A percentile compares a stretch with the other conserved stretches of the same genome.
These are phyloP conservation scores for Lasiodiplodia sp. DNA, from an alignment of 2,329 filamentous ascomycete species.

Conservation along the genomic window DNA sequence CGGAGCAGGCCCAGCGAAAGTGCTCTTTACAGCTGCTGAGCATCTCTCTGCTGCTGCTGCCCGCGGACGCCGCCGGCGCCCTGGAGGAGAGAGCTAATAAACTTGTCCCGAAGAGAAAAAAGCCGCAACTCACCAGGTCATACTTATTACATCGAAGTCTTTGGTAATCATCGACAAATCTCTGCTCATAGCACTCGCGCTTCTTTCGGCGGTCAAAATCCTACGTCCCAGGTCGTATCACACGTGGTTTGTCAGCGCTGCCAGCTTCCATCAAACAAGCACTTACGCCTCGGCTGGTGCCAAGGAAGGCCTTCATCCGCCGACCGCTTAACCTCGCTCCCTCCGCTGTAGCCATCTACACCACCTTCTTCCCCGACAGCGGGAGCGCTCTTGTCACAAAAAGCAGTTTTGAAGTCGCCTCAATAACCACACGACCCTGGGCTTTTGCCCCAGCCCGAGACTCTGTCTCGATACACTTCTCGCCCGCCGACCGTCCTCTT, in stretches of 20 bases:
- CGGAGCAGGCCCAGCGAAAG: background rate
- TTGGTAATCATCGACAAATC: conserved; percentile 12
- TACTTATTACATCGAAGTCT: background rate
- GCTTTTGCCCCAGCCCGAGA: conserved; percentile 49
- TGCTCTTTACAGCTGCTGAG: background rate
- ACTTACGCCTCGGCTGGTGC: conserved; percentile 27
- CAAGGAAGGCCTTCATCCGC: conserved; percentile 20
- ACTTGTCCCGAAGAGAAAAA: too few relatives aligned
- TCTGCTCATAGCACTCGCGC: background rate
- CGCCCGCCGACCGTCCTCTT: conserved; percentile 30
- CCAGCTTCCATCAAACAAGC: conserved; percentile 13
- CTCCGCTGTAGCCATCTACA: background rate
- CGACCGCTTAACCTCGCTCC: conserved; percentile 18
- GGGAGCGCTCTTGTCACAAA: background rate
- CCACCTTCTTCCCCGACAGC: conserved; percentile 21
- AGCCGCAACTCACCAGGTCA: too few relatives aligned
- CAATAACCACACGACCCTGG: conserved; percentile 44
- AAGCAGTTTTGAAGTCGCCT: conserved; percentile 44
- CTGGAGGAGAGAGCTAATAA: too few relatives aligned
- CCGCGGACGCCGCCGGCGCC: background rate
- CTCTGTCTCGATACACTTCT: conserved; percentile 30
- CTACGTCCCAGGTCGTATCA: conserved; percentile 14
- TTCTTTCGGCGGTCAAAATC: background rate
- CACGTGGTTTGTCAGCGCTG: conserved; percentile 21
- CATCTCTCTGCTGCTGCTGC: background rate